Base-by-base conservation (phyloP, 2,329 filamentous ascomycete species). In the Colletotrichum horii region DNA sequence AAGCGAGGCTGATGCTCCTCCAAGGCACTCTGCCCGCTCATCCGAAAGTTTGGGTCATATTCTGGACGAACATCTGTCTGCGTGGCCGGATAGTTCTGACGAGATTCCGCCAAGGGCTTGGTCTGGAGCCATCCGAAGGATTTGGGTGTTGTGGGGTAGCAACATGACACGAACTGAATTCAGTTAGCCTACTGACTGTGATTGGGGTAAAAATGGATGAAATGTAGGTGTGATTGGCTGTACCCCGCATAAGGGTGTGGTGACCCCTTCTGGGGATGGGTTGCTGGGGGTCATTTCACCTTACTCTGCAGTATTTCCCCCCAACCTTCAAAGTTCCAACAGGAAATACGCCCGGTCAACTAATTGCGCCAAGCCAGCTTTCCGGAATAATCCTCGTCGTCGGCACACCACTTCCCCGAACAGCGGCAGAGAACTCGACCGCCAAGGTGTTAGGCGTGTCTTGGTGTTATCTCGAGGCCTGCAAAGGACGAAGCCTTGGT, bases 391-490 rank as follows among this genome's bases (percentile, higher is more conserved):
- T 62, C 65, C 65, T 56, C 65, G 36, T 67, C 48, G 36, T 62
- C 67, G 67, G 67, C 67, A 70, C 56, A 70, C 55, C 36, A 48
- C 56, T 68, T 34, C 28, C 56, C 67, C 67, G 67, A 70, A 70
- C 16, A 32, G 34, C 67, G 38, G 26, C 67, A 70, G 66, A 15
- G 28, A 62, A 30, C 14, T 62, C 28, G 67, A 32, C 56, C 16
- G 67, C 67, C 67, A 70, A 70, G 66, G 22, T 62, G 58, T 34
- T 62, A 34, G 58, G 28, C 30, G n/a, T 36, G 34, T 48, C 67
- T 62, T 70, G 67, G 67, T 62, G 55, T 62, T 28, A 36, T 70
- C 67, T 70, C 24, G 19, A 34, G n/a, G 58, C 56, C 26, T 26
- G 36, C 19, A 61, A 32, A 32, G 34, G 58, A 5, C 24, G 67